Evolutionary conservation across 176 grass and related monocot genomes (phyloP).

Genomic region (Oropetium thomaeum): DNA sequence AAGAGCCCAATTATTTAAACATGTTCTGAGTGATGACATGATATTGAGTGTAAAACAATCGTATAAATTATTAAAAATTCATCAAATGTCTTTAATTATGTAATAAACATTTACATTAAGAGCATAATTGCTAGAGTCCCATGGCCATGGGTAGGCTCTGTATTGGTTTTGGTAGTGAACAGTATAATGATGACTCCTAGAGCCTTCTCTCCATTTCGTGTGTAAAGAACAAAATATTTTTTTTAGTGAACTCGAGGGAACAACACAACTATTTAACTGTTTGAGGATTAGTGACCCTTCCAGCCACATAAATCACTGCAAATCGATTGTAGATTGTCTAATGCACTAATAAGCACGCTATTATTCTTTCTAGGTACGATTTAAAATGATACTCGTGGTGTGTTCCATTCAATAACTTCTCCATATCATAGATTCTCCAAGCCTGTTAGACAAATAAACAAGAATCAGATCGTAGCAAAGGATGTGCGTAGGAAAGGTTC

Average conservation of each 20-base stretch:
- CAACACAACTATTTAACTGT: background rate
- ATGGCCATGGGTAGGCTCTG: background rate
- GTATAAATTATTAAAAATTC: no score
- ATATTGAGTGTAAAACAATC: no score
- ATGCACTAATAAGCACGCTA: background rate
- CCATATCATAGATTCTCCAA: no score
- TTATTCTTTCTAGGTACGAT: background rate
- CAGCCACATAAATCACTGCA: background rate
- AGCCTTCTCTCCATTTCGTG: no score
- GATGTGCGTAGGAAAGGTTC: background rate
- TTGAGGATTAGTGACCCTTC: background rate
- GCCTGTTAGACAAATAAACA: background rate
- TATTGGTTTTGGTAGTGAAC: background rate
- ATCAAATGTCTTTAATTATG: no score
- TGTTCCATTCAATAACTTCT: background rate
- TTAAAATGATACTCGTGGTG: no score
- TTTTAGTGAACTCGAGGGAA: background rate
- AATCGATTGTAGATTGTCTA: background rate
- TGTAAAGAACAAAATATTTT: no score
- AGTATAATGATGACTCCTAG: background rate
- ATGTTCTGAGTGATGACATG: no score
- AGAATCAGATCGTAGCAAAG: background rate
- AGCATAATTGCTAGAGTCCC: no score
- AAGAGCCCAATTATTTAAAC: no score
- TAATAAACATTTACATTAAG: no score